Evolutionary conservation across 345 rosid genomes (phyloP).

Genomic region (Eucalyptus polyanthemos): DNA sequence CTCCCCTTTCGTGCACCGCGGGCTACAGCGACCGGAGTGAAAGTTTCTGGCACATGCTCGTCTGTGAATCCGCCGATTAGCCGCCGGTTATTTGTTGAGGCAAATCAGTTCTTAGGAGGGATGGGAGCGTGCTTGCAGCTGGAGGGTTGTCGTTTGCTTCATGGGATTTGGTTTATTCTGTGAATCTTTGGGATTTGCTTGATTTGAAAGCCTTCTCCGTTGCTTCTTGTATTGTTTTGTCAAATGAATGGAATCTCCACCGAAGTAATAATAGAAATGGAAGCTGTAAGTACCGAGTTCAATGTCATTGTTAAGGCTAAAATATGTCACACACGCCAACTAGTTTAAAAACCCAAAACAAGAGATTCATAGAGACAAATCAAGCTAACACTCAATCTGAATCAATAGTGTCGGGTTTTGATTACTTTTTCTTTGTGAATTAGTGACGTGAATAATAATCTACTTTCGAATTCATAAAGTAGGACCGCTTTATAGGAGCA

Average conservation of each 20-base stretch:
- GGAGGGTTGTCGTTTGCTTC: neutral
- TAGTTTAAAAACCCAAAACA: neutral
- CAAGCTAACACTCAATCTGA: neutral
- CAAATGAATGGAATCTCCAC: neutral
- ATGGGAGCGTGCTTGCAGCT: neutral
- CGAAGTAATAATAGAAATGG: neutral
- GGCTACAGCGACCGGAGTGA: neutral
- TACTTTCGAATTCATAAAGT: neutral
- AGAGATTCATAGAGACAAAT: neutral
- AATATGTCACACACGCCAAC: rapidly evolving
- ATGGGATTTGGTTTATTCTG: neutral
- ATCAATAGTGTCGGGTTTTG: rapidly evolving
- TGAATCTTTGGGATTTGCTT: neutral
- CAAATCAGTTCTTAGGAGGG: neutral
- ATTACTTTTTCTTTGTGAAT: neutral
- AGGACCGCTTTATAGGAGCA: neutral
- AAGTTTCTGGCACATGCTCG: neutral
- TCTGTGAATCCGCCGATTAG: neutral
- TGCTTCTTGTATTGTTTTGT: neutral
- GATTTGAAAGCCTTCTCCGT: neutral
- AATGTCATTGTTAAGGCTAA: neutral
- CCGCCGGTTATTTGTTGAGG: neutral
- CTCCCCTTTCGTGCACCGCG: neutral
- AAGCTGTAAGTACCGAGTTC: neutral
- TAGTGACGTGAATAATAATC: rapidly evolving